phyloP scores from a whole-genome alignment of 768 basidiomycete species.

The Mycena floridula region DNA sequence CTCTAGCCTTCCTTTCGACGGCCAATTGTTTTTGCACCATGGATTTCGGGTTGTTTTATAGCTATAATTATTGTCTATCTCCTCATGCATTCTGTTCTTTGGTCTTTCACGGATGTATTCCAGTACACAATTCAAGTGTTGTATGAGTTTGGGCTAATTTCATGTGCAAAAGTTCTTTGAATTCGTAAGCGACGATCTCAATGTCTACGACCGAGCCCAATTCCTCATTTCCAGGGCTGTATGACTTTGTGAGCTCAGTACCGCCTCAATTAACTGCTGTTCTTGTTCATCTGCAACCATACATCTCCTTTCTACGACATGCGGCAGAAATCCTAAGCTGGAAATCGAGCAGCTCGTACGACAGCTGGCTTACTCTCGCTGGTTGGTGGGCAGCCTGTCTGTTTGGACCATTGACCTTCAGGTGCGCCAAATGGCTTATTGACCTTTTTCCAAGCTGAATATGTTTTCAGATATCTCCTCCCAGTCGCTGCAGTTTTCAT shows the following conservation, averaged over 20 bases:
- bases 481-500: conserved; percentile 43
- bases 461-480: conserved; percentile 44
- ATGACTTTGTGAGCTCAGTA: conserved; percentile 48
- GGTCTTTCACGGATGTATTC: too few relatives aligned
- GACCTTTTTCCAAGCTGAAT: conserved; percentile 1
- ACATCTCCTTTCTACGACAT: conserved; percentile 37
- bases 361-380: conserved; percentile 61
- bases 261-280: conserved; percentile 57
- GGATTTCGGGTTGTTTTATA: too few relatives aligned
- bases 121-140: too few relatives aligned
- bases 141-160: too few relatives aligned
- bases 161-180: too few relatives aligned
- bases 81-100: too few relatives aligned
- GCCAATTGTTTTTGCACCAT: too few relatives aligned
- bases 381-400: conserved; percentile 78
- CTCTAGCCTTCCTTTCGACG: too few relatives aligned
- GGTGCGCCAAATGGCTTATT: conserved; percentile 27
- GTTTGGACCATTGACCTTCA: conserved; percentile 42
- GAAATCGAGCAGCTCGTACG: conserved; percentile 44
- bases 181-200: too few relatives aligned
- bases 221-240: neutral
- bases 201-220: too few relatives aligned
- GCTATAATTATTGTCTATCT: too few relatives aligned
- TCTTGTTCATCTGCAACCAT: conserved; percentile 57
- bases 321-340: conserved; percentile 49